phyloP scores from a whole-genome alignment of 108 stramenopile species.

The Skeletonema costatum region DNA sequence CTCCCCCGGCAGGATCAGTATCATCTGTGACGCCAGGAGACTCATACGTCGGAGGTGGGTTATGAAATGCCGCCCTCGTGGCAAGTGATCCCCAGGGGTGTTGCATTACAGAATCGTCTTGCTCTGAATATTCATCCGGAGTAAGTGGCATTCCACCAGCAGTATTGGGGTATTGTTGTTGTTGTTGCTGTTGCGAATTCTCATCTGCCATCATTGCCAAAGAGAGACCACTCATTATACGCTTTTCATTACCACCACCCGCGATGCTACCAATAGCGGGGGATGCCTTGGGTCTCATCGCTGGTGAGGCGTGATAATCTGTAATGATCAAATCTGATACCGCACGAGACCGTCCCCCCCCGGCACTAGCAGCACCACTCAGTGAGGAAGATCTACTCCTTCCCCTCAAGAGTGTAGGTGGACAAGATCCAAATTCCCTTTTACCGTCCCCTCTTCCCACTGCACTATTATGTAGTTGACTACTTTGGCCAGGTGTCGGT shows the following conservation, averaged over 20 bases:
- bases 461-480: background rate
- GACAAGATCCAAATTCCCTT: slow-evolving; percentile 1
- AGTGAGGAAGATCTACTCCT: background rate
- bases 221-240: slow-evolving; percentile 49
- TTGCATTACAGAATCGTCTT: background rate
- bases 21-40: background rate
- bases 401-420: background rate
- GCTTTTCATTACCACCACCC: slow-evolving; percentile 11
- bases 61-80: slow-evolving; percentile 48
- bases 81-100: slow-evolving; percentile 21
- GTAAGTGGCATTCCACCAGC: background rate
- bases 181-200: background rate
- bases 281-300: slow-evolving; percentile 7
- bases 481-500: background rate
- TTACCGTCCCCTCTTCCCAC: background rate
- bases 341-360: slow-evolving; percentile 11
- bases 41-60: slow-evolving; percentile 28
- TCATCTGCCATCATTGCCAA: slow-evolving; percentile 49
- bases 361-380: background rate
- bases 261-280: background rate
- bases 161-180: background rate
- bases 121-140: slow-evolving; percentile 5
- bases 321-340: slow-evolving; percentile 46
- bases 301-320: slow-evolving; percentile 36
- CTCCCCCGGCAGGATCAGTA: background rate